phyloP scores from a whole-genome alignment of 2,329 filamentous ascomycete species.

The Pestalotiopsis sp. region DNA sequence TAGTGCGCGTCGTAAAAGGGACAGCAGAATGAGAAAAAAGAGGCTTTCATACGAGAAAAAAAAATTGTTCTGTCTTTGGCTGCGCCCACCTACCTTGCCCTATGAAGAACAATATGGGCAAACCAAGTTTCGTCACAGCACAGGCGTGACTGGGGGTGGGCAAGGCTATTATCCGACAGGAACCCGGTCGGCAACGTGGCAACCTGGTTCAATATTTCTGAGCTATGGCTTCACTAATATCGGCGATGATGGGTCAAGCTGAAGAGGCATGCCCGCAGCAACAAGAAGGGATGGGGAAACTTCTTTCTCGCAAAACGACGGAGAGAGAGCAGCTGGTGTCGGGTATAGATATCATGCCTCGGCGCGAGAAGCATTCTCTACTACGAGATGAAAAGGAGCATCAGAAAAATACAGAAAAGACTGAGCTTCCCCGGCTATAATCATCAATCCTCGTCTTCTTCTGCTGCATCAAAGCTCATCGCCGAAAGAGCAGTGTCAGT shows the following conservation, averaged over 20 bases:
- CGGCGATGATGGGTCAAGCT: slow-evolving; percentile 5
- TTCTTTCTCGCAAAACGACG: not conserved
- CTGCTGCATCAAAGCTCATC: not conserved
- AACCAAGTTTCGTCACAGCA: not conserved
- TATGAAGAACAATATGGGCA: not conserved
- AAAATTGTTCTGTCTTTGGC: not conserved
- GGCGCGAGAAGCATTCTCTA: not conserved
- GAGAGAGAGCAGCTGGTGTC: not conserved
- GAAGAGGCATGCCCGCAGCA: not conserved
- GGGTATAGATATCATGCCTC: slow-evolving; percentile 1
- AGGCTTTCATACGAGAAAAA: not conserved
- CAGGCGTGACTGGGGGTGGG: not conserved
- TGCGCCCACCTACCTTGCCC: not conserved
- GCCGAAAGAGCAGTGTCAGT: not conserved
- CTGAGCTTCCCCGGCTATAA: not conserved
- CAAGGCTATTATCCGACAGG: slow-evolving; percentile 7
- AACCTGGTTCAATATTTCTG: slow-evolving; percentile 13
- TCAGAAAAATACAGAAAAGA: not conserved
- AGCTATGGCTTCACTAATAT: slow-evolving; percentile 5
- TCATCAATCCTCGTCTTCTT: not conserved
- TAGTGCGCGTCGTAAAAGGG: too few relatives aligned
- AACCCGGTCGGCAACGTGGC: slow-evolving; percentile 15
- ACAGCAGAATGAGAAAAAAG: not conserved
- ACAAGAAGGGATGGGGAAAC: not conserved
- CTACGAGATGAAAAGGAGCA: not conserved